Percentiles rank a stretch among this genome's conserved stretches.
phyloP scores from a whole-genome alignment of 1,284 basidiomycete genomes.

The Anthracocystis setariae region DNA sequence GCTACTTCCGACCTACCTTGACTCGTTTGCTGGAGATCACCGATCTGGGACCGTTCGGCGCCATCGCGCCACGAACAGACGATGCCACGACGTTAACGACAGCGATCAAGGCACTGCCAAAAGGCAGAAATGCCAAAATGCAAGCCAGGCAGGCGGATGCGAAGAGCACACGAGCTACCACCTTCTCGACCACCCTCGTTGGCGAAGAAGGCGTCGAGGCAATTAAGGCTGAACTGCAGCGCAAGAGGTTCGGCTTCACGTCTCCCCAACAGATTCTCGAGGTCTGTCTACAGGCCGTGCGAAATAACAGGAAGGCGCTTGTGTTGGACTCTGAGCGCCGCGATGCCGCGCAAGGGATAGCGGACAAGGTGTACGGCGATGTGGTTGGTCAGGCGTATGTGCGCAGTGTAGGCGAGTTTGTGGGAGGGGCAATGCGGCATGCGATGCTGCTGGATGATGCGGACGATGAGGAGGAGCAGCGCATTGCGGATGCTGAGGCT shows the following conservation, averaged over 20 bases:
- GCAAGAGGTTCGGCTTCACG: slow-evolving; percentile 5
- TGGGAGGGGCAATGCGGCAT: slow-evolving; percentile 41
- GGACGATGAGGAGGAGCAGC: slow-evolving; percentile 32
- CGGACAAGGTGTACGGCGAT: slow-evolving; percentile 52
- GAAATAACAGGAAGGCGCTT: slow-evolving; percentile 9
- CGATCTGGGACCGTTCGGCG: slow-evolving; percentile 43
- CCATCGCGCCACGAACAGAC: slow-evolving; percentile 9
- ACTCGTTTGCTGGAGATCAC: slow-evolving; percentile 44
- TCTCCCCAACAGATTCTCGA: slow-evolving; percentile 15
- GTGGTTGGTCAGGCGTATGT: slow-evolving; percentile 48
- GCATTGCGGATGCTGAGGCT: slow-evolving; percentile 22
- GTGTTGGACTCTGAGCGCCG: slow-evolving; percentile 29
- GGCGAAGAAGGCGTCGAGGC: slow-evolving; percentile 19
- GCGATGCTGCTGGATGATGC: slow-evolving; percentile 32
- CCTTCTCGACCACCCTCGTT: slow-evolving; percentile 16
- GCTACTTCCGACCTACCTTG: slow-evolving; percentile 54
- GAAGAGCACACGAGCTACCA: background rate
- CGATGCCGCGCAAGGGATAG: slow-evolving; percentile 32
- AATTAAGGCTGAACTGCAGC: slow-evolving; percentile 16
- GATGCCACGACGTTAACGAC: background rate
- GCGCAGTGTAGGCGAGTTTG: slow-evolving; percentile 55
- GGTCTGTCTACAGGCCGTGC: slow-evolving; percentile 16
- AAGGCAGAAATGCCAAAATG: slow-evolving; percentile 8
- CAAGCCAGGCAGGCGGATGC: background rate
- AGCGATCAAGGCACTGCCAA: background rate